A percentile compares a stretch with the other conserved stretches of the same genome.
These are phyloP conservation scores for Hemileccinum rubropunctum DNA, from an alignment of 768 basidiomycete species.

Conservation along the genomic window DNA sequence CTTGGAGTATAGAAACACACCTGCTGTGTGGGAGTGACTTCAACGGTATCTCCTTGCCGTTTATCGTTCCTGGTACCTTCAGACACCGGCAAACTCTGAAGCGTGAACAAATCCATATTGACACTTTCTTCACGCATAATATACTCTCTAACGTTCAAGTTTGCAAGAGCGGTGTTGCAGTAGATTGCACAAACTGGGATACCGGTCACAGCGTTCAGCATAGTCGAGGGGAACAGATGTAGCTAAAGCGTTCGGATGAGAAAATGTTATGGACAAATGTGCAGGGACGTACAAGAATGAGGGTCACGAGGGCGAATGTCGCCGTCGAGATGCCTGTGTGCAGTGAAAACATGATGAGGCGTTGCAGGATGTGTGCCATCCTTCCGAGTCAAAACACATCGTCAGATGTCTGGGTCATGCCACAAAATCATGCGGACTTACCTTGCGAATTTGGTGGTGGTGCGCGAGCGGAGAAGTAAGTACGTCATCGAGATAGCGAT, in stretches of 20 bases:
- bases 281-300: constrained; percentile 41
- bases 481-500: neutral
- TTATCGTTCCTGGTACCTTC: no score
- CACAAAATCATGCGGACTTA: neutral
- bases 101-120: no score
- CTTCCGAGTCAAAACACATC: neutral
- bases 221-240: neutral
- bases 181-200: neutral
- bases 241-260: neutral
- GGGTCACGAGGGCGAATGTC: constrained; percentile 41
- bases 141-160: neutral
- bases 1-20: no score
- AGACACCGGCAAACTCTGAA: no score
- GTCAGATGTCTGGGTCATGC: neutral
- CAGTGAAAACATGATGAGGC: constrained; percentile 5
- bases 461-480: neutral
- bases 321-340: constrained; percentile 47
- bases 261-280: neutral
- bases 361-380: constrained; percentile 5
- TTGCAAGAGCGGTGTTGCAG: neutral
- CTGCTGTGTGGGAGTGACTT: no score
- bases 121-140: no score
- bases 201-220: neutral
- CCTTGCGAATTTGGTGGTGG: neutral
- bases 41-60: no score